Conservation (phyloP, 805 yeast genomes). For the Metschnikowia colocasiae region DNA sequence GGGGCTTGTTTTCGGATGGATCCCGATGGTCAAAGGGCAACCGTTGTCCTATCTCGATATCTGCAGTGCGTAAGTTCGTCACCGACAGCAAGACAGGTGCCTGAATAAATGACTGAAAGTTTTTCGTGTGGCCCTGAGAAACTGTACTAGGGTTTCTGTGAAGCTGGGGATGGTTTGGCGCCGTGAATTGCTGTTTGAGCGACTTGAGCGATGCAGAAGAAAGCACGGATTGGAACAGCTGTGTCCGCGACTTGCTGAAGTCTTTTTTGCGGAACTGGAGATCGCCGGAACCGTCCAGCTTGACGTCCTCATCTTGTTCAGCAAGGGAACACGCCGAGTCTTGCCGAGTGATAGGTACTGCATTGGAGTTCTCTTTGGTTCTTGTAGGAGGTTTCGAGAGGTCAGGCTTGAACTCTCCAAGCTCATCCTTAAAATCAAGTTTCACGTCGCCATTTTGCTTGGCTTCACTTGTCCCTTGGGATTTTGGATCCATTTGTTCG, state of each 20-base stretch:
- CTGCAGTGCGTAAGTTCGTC: constrained; percentile 27
- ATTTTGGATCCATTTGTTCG: not conserved
- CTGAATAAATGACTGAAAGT: constrained; percentile 44
- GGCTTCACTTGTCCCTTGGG: not conserved
- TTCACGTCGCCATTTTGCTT: not conserved
- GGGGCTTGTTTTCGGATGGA: constrained; percentile 2
- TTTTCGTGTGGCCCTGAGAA: constrained; percentile 20
- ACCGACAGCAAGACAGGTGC: constrained; percentile 43
- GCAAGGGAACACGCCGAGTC: not conserved
- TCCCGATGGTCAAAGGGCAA: constrained; percentile 33
- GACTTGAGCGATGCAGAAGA: constrained; percentile 43
- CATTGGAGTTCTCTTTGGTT: not conserved
- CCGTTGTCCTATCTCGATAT: constrained; percentile 39
- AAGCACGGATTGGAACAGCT: constrained; percentile 42
- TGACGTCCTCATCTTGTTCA: constrained; percentile 4
- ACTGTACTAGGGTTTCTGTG: constrained; percentile 15
- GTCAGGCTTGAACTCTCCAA: constrained; percentile 1
- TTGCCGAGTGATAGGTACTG: constrained; percentile 1
- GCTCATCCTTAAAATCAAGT: not conserved
- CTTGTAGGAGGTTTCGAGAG: not conserved
- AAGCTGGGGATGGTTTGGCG: constrained; percentile 13
- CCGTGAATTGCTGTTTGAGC: constrained; percentile 28
- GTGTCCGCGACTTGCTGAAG: constrained; percentile 35
- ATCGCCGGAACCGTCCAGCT: constrained; percentile 14
- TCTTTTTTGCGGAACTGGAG: constrained; percentile 39